Evolutionary conservation across 805 yeast species (phyloP).

Genomic region (Saccharomycopsis fodiens): DNA sequence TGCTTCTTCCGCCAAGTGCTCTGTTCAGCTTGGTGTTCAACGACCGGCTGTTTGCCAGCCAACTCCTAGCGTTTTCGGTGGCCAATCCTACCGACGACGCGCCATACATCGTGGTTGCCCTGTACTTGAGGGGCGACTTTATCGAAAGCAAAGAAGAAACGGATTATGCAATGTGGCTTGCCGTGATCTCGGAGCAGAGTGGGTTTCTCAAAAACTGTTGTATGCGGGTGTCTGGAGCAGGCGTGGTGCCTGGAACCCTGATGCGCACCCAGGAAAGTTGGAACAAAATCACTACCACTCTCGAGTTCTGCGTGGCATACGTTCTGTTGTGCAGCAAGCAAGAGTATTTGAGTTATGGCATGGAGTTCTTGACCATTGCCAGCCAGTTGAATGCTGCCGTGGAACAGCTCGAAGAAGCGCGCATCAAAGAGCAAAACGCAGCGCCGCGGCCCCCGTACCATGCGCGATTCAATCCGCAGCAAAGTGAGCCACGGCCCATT

Average conservation of each 20-base stretch:
- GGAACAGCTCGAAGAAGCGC: too few species aligned
- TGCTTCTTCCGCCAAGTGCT: background rate
- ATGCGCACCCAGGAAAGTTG: too few species aligned
- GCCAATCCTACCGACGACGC: slow-evolving; percentile 9
- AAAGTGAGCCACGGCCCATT: too few species aligned
- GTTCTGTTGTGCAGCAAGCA: background rate
- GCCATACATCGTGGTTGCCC: slow-evolving; percentile 8
- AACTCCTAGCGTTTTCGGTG: background rate
- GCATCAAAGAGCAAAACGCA: too few species aligned
- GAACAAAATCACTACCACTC: too few species aligned
- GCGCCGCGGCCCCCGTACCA: too few species aligned
- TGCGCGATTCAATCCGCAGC: too few species aligned
- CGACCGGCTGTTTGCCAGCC: background rate
- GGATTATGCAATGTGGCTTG: background rate
- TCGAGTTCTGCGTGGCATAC: slow-evolving; percentile 1
- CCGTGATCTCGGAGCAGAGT: slow-evolving; percentile 4
- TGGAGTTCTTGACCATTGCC: background rate
- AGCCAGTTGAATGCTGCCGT: too few species aligned
- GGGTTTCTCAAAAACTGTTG: slow-evolving; percentile 4
- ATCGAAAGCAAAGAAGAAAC: background rate
- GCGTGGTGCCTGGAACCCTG: too few species aligned
- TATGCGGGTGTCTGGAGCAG: background rate
- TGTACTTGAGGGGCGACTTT: slow-evolving; percentile 9
- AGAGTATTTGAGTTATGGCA: background rate
- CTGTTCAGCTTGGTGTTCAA: background rate